A percentile compares a stretch with the other conserved stretches of the same genome.
phyloP scores from a whole-genome alignment of 345 rosid genomes.

The Toxicodendron radicans region DNA sequence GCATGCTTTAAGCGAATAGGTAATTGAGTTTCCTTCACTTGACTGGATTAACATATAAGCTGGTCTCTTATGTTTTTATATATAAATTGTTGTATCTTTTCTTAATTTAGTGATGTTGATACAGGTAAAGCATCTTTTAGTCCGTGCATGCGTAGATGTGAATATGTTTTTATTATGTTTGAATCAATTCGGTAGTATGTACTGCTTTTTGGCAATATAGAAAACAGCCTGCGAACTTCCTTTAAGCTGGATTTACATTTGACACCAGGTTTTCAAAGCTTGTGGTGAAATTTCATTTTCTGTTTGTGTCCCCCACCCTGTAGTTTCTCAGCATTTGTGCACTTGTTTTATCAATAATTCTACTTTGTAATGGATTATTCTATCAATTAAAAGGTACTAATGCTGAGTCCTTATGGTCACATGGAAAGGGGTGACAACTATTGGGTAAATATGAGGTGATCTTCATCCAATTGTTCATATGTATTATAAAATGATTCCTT shows the following conservation, averaged over 20 bases:
- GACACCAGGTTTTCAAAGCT: not conserved
- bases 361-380: not conserved
- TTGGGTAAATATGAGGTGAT: not conserved
- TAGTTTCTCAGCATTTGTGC: not conserved
- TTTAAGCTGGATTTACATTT: not conserved
- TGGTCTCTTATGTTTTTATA: not conserved
- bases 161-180: not conserved
- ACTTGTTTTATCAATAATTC: not conserved
- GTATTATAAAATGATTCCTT: not conserved
- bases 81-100: not conserved
- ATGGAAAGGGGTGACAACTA: not conserved
- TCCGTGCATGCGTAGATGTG: not conserved
- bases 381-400: not conserved
- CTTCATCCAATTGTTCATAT: not conserved
- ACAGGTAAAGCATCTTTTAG: not conserved
- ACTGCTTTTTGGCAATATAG: not conserved
- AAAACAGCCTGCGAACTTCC: not conserved
- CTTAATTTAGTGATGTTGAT: not conserved
- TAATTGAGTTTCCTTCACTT: slow-evolving; percentile 30
- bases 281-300: not conserved
- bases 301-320: not conserved
- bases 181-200: not conserved
- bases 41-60: slow-evolving; percentile 2
- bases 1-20: slow-evolving; percentile 84
- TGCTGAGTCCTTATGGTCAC: not conserved